Evolutionary conservation across 768 basidiomycete species (phyloP).

Genomic region (Tubosaeta sp.): DNA sequence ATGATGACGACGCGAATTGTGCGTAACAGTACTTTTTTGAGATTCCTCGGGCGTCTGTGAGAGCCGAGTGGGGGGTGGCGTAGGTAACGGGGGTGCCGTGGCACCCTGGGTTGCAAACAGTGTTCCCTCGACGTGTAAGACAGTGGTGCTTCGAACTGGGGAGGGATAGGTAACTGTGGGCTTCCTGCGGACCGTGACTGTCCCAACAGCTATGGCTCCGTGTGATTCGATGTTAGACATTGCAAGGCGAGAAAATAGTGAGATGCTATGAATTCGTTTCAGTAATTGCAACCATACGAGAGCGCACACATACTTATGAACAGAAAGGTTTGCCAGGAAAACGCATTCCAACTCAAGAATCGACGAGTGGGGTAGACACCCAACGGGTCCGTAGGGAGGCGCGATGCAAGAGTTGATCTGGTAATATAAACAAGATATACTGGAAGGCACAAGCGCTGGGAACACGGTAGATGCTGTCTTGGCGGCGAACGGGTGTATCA

Average conservation of each 20-base stretch:
- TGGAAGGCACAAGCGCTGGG: slow-evolving; percentile 5
- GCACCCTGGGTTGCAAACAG: slow-evolving; percentile 15
- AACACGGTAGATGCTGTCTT: slow-evolving; percentile 9
- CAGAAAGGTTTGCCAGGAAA: slow-evolving; percentile 8
- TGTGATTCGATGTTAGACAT: slow-evolving; percentile 25
- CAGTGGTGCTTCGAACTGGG: slow-evolving; percentile 37
- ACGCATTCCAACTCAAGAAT: slow-evolving; percentile 22
- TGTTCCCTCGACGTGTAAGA: slow-evolving; percentile 19
- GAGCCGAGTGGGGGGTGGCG: slow-evolving; percentile 11
- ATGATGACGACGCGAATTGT: slow-evolving; percentile 16
- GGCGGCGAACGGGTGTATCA: slow-evolving; percentile 11
- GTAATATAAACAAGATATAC: slow-evolving; percentile 24
- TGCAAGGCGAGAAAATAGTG: slow-evolving; percentile 5
- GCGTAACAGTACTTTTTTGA: slow-evolving; percentile 11
- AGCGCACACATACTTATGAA: slow-evolving; percentile 18
- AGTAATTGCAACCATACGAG: background rate
- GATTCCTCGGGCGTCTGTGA: slow-evolving; percentile 11
- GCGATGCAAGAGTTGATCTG: slow-evolving; percentile 7
- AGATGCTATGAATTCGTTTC: slow-evolving; percentile 11
- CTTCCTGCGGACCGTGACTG: slow-evolving; percentile 46
- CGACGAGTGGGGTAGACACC: slow-evolving; percentile 10
- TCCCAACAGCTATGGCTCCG: slow-evolving; percentile 5
- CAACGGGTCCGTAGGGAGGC: slow-evolving; percentile 5
- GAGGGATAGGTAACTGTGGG: slow-evolving; percentile 57
- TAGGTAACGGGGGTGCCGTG: slow-evolving; percentile 10